Evolutionary conservation across 2,329 filamentous ascomycete species (phyloP), one percentile per base, ranked within the genome.

Genomic region (Cercospora sp.): DNA sequence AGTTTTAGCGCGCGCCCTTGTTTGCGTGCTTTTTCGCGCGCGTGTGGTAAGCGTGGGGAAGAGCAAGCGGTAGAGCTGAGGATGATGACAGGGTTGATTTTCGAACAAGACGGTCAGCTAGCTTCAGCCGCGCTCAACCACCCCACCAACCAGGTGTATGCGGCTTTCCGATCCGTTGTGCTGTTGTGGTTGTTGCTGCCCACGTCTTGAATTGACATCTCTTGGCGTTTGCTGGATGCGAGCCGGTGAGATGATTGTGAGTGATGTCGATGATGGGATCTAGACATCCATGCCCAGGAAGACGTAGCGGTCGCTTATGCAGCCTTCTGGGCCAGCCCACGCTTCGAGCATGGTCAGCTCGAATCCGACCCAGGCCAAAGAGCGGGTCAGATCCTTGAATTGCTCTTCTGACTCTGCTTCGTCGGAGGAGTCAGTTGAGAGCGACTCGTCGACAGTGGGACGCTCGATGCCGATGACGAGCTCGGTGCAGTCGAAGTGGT

Each of bases 281-380:
- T 58, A 97, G 67, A 94, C 83, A 79, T 97, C 93, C 89, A 97
- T 95, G 71, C 89, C 89, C 84, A 97, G 88, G 78, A 96, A 93
- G 68, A 97, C 80, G 94, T 94, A 97, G 75, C 85, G 85, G 63
- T 89, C 82, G 81, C 93, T 97, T 61, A 91, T 88, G 68, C 75
- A 75, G 63, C 90, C 85, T 71, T 91, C 87, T 58, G 81, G 81
- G 59, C 79, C 78, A 45, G 84, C 84, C 90, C 93, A 97, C 73
- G 88, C 86, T 73, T 93, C 90, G 53, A 97, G 84, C 26, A 91
- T 94, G 60, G 88, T 89, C 73, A 94, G 86, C 77, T 92, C 91
- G 77, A 97, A 97, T 65, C 94, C 94, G 72, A 96, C 94, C 94
- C 94, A 97, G 78, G 93, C 91, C 62, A 97, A 86, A 75, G 93